phyloP scores from a whole-genome alignment of 345 rosid genomes.

The Gossypium thurberi region DNA sequence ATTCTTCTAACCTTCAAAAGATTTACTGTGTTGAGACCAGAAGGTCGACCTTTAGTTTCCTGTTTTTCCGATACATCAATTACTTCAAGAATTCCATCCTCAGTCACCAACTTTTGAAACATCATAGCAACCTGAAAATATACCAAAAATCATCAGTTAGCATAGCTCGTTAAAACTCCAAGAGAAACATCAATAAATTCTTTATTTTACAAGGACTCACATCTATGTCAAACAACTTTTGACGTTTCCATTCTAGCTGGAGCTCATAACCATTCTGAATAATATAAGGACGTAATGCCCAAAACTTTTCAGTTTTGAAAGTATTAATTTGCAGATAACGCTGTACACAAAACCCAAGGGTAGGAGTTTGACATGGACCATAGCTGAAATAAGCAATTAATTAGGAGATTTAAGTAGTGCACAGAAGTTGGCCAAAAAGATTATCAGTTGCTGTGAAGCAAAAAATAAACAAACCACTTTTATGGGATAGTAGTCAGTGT shows the following conservation, averaged over 20 bases:
- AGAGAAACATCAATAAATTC: not conserved
- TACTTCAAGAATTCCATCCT: constrained; percentile 68
- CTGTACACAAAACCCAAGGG: constrained; percentile 95
- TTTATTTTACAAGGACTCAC: constrained; percentile 38
- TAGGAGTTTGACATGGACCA: constrained; percentile 97
- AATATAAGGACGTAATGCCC: constrained; percentile 64
- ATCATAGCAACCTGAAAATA: constrained; percentile 63
- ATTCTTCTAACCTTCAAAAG: constrained; percentile 68
- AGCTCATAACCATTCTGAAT: constrained; percentile 66
- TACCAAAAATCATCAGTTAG: constrained; percentile 10
- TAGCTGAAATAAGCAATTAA: constrained; percentile 53
- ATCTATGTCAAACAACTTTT: constrained; percentile 73
- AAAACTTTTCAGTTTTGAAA: constrained; percentile 82
- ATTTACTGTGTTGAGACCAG: constrained; percentile 89
- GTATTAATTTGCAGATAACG: constrained; percentile 84
- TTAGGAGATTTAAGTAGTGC: constrained; percentile 3
- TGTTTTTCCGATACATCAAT: constrained; percentile 63
- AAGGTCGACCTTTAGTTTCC: constrained; percentile 81
- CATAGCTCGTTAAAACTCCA: not conserved
- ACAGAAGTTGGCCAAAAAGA: not conserved
- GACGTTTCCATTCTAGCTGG: constrained; percentile 90
- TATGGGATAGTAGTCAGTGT: not conserved
- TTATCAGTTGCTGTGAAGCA: not conserved
- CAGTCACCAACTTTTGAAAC: constrained; percentile 68
- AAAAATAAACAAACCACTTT: not conserved